Evolutionary conservation across 768 basidiomycete genomes (phyloP).

Genomic region (Mycena maculata): DNA sequence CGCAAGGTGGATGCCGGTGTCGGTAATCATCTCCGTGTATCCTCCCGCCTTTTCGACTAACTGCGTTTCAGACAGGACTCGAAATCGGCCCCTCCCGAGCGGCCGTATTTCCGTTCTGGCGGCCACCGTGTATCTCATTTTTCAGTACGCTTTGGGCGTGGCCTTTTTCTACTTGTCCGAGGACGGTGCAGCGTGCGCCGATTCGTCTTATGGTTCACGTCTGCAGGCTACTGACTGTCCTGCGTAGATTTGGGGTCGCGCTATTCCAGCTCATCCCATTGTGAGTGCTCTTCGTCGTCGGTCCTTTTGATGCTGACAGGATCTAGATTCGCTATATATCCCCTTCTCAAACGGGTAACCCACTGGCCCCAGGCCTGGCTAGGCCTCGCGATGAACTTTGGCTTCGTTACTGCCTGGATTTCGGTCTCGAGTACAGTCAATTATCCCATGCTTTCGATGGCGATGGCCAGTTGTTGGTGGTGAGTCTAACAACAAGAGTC

Average conservation of each 20-base stretch:
- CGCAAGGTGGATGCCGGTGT: constrained; percentile 64
- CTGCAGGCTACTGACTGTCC: constrained; percentile 10
- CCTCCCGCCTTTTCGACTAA: neutral
- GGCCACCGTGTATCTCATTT: constrained; percentile 53
- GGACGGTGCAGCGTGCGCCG: constrained; percentile 48
- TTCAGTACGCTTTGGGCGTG: constrained; percentile 55
- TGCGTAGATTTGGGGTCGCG: constrained; percentile 52
- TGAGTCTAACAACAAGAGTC: constrained; percentile 19
- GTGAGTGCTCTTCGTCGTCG: constrained; percentile 40
- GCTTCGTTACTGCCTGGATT: constrained; percentile 62
- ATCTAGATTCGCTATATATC: constrained; percentile 57
- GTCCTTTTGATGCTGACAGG: neutral
- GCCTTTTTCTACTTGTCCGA: constrained; percentile 52
- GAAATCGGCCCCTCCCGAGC: constrained; percentile 59
- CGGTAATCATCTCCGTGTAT: constrained; percentile 45
- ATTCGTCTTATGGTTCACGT: constrained; percentile 7
- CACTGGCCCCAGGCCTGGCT: constrained; percentile 75
- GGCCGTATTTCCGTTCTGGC: constrained; percentile 58
- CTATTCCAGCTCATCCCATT: constrained; percentile 60
- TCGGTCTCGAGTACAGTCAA: constrained; percentile 50
- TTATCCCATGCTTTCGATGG: constrained; percentile 45
- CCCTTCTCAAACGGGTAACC: constrained; percentile 66
- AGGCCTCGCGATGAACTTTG: constrained; percentile 69
- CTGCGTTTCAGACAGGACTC: constrained; percentile 56
- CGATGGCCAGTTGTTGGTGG: constrained; percentile 61